phyloP scores from a whole-genome alignment of 1,284 basidiomycete species.

The Thelephora terrestris region DNA sequence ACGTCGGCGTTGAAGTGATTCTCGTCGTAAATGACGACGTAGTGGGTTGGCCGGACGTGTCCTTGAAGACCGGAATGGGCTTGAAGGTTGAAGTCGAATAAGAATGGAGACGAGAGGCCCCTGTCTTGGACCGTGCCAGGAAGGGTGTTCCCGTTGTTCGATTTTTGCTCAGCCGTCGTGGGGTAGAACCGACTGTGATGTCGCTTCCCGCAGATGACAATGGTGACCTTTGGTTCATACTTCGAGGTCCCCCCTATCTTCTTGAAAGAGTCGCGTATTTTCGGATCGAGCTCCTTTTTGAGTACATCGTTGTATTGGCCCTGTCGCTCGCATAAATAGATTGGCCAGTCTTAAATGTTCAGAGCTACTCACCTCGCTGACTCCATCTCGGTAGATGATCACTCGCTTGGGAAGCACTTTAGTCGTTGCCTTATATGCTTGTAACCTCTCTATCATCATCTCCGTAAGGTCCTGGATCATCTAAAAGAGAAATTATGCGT shows the following conservation, averaged over 20 bases:
- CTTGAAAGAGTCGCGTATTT: constrained; percentile 46
- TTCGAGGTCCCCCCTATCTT: constrained; percentile 30
- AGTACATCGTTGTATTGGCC: constrained; percentile 59
- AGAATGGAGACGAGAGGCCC: constrained; percentile 60
- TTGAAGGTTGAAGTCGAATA: constrained; percentile 74
- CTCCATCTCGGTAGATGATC: constrained; percentile 65
- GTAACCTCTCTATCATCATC: constrained; percentile 64
- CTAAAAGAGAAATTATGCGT: constrained; percentile 22
- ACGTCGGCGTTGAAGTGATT: constrained; percentile 52
- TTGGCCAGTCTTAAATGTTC: neutral
- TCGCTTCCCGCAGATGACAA: constrained; percentile 70
- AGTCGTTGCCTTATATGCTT: constrained; percentile 43
- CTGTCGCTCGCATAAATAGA: constrained; percentile 22
- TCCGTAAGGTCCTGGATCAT: constrained; percentile 54
- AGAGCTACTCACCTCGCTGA: constrained; percentile 48
- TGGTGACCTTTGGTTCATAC: constrained; percentile 56
- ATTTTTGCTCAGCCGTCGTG: constrained; percentile 33
- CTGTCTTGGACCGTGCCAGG: constrained; percentile 70
- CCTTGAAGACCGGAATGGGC: constrained; percentile 64
- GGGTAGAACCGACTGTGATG: constrained; percentile 67
- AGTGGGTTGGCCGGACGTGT: constrained; percentile 58
- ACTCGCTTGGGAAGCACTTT: constrained; percentile 49
- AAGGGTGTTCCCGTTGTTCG: constrained; percentile 58
- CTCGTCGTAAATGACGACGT: constrained; percentile 67
- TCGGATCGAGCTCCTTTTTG: constrained; percentile 44